Conservation (phyloP, 2,329 filamentous ascomycete genomes). For the Colletotrichum sidae region DNA sequence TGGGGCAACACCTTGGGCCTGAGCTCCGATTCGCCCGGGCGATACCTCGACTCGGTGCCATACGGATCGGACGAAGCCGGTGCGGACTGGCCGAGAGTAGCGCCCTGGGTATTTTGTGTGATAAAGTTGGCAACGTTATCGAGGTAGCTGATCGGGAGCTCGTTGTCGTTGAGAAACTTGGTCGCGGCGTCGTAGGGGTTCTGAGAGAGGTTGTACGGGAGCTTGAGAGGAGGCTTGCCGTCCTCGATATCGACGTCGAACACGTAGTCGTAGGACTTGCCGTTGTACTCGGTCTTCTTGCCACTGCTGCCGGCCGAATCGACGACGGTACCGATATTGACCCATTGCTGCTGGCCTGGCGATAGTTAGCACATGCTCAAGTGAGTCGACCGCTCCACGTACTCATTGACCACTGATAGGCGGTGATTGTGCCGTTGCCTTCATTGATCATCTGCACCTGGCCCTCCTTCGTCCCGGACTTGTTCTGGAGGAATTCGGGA, state of each 20-base stretch:
- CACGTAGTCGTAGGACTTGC: constrained; percentile 94
- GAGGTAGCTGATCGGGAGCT: constrained; percentile 86
- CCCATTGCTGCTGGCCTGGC: constrained; percentile 76
- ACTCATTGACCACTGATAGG: constrained; percentile 85
- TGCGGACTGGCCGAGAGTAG: constrained; percentile 77
- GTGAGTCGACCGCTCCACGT: constrained; percentile 13
- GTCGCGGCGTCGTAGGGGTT: constrained; percentile 93
- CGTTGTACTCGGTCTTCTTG: constrained; percentile 79
- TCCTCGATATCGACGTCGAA: constrained; percentile 98
- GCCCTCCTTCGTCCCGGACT: constrained; percentile 93
- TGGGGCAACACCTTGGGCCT: constrained; percentile 80
- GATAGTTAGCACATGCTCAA: constrained; percentile 38
- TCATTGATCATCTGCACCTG: constrained; percentile 94
- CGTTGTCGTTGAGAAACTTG: constrained; percentile 90
- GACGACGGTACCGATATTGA: constrained; percentile 93
- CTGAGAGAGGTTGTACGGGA: constrained; percentile 93
- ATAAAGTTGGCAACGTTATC: constrained; percentile 96
- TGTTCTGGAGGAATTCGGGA: constrained; percentile 84
- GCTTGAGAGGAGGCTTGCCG: constrained; percentile 89
- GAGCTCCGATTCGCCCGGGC: constrained; percentile 80
- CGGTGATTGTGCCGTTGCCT: constrained; percentile 82
- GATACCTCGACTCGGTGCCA: constrained; percentile 82
- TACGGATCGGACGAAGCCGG: constrained; percentile 73
- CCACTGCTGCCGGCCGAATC: constrained; percentile 87
- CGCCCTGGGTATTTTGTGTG: constrained; percentile 86